Evolutionary conservation across 2,329 filamentous ascomycete species (phyloP).

Genomic region (Sporothrix brasiliensis): DNA sequence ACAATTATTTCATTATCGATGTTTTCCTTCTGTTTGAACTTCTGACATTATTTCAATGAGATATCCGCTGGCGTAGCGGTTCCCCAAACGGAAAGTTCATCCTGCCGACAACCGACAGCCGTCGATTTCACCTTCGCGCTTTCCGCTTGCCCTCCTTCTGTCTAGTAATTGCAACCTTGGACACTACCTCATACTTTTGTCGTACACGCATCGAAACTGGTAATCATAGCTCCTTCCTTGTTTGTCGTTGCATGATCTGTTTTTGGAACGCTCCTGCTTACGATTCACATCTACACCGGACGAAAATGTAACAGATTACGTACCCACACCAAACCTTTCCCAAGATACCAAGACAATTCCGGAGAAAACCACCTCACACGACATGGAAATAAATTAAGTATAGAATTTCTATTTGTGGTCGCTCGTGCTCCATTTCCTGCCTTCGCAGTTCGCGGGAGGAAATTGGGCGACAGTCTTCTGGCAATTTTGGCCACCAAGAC

Average conservation of each 20-base stretch:
- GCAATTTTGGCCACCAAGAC: background rate
- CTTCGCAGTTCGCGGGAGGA: background rate
- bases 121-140: background rate
- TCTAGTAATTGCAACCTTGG: background rate
- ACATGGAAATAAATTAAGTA: background rate
- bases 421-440: background rate
- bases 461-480: background rate
- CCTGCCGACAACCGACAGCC: background rate
- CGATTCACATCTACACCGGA: background rate
- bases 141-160: background rate
- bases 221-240: constrained; percentile 17
- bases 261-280: constrained; percentile 21
- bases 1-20: background rate
- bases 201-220: background rate
- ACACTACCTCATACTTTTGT: background rate
- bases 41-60: background rate
- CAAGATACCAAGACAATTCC: constrained; percentile 6
- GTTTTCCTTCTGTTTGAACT: background rate
- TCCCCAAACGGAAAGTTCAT: background rate
- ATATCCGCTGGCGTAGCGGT: background rate
- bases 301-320: constrained; percentile 7
- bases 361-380: constrained; percentile 2
- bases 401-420: constrained; percentile 2
- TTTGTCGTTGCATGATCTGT: constrained; percentile 7
- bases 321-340: background rate